Percentiles rank a stretch among this genome's conserved stretches.
phyloP scores from a whole-genome alignment of 1,284 basidiomycete species.

The Entoloma clypeatum region DNA sequence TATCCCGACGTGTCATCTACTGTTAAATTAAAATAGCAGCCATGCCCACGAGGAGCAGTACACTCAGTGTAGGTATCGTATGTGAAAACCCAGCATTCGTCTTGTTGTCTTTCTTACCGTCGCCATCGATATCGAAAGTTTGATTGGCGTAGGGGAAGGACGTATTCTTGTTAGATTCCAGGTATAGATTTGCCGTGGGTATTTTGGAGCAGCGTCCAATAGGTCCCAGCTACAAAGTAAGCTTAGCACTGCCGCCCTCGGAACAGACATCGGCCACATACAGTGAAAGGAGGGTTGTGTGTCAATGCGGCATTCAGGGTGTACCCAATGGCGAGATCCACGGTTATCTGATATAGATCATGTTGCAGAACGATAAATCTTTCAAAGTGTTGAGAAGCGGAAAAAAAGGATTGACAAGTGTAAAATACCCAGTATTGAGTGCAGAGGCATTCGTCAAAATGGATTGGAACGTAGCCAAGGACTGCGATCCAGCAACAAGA shows the following conservation, averaged over 20 bases:
- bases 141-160: conserved; percentile 48
- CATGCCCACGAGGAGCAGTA: conserved; percentile 12
- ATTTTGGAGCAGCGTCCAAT: conserved; percentile 61
- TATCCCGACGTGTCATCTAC: conserved; percentile 12
- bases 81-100: conserved; percentile 10
- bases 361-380: conserved; percentile 91
- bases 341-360: conserved; percentile 81
- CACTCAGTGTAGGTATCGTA: conserved; percentile 12
- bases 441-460: conserved; percentile 61
- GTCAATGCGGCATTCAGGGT: conserved; percentile 68
- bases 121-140: conserved; percentile 34
- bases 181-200: conserved; percentile 54
- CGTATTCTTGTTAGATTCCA: conserved; percentile 58
- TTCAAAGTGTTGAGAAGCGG: background rate
- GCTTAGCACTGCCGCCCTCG: background rate
- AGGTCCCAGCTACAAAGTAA: conserved; percentile 48
- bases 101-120: conserved; percentile 25
- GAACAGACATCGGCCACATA: conserved; percentile 27
- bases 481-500: conserved; percentile 51
- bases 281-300: conserved; percentile 59
- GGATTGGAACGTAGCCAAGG: conserved; percentile 53
- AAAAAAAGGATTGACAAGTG: conserved; percentile 16
- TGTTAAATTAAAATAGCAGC: conserved; percentile 16
- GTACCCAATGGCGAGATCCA: conserved; percentile 87
- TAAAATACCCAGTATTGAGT: conserved; percentile 50